Conservation (phyloP, 176 grass and related monocot species). For the barley (Hordeum vulgare) region MorexV3_pseudomolecules_assembly NC_058520.1:609999114-609999613, state of each 20-base stretch:
- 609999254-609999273: neutral
- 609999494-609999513: neutral
- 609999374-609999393: neutral
- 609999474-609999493: neutral
- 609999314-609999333: neutral
- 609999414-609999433: neutral
- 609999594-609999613: neutral
- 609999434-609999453: too few species aligned
- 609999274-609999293: neutral
- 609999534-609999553: neutral
- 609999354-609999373: neutral
- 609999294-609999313: neutral
- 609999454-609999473: neutral
- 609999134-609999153: neutral
- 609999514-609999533: neutral
- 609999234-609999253: neutral
- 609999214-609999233: neutral
- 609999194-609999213: neutral
- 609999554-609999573: neutral
- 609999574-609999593: neutral
- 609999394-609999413: neutral
- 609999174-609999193: neutral
- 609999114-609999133: neutral
- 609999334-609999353: neutral
- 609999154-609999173: neutral